Conservation (phyloP, 768 basidiomycete genomes). For the Macrolepiota albuminosa region DNA sequence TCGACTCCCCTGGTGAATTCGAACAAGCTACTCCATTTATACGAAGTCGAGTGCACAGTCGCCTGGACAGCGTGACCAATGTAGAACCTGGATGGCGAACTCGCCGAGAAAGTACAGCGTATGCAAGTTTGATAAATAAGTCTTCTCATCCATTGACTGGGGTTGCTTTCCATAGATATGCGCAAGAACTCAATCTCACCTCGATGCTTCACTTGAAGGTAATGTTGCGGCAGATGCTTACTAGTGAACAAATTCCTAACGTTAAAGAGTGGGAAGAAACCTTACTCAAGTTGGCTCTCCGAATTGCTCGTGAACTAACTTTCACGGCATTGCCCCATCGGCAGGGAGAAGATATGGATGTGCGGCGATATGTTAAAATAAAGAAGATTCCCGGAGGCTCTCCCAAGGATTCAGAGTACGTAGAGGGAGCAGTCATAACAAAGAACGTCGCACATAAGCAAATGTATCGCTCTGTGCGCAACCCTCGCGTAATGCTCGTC, state of each 20-base stretch:
- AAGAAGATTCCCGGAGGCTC: constrained; percentile 96
- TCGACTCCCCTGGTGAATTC: constrained; percentile 68
- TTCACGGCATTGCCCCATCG: constrained; percentile 66
- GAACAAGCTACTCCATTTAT: constrained; percentile 75
- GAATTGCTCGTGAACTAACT: constrained; percentile 80
- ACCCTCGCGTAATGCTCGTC: constrained; percentile 93
- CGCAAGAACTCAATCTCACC: constrained; percentile 76
- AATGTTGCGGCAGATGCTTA: constrained; percentile 90
- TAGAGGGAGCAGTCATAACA: constrained; percentile 94
- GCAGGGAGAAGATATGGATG: constrained; percentile 92
- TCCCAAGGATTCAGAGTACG: constrained; percentile 92
- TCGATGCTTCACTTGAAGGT: constrained; percentile 88
- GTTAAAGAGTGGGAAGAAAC: constrained; percentile 85
- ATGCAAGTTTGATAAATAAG: constrained; percentile 26
- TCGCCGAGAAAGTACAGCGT: constrained; percentile 88
- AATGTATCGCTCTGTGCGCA: constrained; percentile 78
- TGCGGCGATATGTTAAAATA: constrained; percentile 93
- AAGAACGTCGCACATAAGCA: constrained; percentile 97
- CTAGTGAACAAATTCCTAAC: constrained; percentile 77
- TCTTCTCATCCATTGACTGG: not conserved
- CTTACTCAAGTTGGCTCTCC: constrained; percentile 74
- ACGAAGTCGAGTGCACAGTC: constrained; percentile 79
- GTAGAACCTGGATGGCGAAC: constrained; percentile 81
- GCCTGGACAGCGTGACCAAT: constrained; percentile 51
- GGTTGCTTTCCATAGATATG: constrained; percentile 53